These are phyloP conservation scores for Termitomyces sp. DNA, from an alignment of 768 basidiomycete species.

Conservation along the genomic window DNA sequence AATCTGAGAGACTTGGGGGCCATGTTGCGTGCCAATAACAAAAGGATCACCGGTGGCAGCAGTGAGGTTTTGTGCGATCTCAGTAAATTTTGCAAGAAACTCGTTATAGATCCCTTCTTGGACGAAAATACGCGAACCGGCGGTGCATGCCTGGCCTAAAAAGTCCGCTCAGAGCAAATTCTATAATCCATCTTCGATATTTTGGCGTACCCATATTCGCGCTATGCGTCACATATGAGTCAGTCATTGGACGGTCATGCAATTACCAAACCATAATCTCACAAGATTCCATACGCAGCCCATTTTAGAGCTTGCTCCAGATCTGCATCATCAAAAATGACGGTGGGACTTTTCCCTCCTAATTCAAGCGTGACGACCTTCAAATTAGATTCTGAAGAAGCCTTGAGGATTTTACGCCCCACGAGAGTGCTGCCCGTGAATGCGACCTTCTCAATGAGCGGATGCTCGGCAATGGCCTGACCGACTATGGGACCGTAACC, in stretches of 20 bases:
- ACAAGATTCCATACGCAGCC: slow-evolving; percentile 73
- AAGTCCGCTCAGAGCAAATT: background rate
- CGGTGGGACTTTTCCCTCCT: slow-evolving; percentile 68
- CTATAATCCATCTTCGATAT: background rate
- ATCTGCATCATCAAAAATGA: slow-evolving; percentile 73
- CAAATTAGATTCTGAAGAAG: slow-evolving; percentile 74
- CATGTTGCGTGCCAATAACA: slow-evolving; percentile 47
- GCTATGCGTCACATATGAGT: slow-evolving; percentile 4
- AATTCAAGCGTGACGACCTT: slow-evolving; percentile 83
- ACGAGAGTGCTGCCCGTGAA: slow-evolving; percentile 84
- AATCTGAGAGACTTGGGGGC: slow-evolving; percentile 65
- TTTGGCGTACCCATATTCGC: slow-evolving; percentile 31
- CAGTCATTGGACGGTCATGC: background rate
- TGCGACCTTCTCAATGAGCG: slow-evolving; percentile 61
- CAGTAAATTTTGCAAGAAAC: slow-evolving; percentile 59
- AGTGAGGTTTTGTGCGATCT: slow-evolving; percentile 40
- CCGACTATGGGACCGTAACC: slow-evolving; percentile 63
- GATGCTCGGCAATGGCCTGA: slow-evolving; percentile 54
- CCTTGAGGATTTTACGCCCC: slow-evolving; percentile 76
- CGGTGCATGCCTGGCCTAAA: slow-evolving; percentile 65
- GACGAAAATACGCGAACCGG: slow-evolving; percentile 81
- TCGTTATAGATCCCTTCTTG: slow-evolving; percentile 76
- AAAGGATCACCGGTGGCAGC: slow-evolving; percentile 60
- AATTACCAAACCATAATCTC: slow-evolving; percentile 18
- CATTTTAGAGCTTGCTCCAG: slow-evolving; percentile 69